Conservation (phyloP, 345 rosid species). For the Camelina laxa region DNA sequence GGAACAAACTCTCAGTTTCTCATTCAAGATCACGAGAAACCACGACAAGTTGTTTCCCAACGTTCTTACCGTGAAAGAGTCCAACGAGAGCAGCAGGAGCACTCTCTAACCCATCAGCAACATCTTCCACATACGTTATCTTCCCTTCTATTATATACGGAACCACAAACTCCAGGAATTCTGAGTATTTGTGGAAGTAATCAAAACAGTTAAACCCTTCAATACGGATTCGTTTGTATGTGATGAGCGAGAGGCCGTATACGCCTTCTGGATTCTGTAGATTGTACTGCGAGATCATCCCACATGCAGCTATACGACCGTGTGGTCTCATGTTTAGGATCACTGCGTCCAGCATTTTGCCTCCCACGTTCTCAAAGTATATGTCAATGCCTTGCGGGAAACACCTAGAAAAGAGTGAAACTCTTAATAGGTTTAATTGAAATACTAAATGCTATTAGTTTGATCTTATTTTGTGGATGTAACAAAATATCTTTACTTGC, state of each 20-base stretch:
- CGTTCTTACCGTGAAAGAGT: slow-evolving; percentile 57
- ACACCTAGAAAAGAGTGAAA: slow-evolving; percentile 8
- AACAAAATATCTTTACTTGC: slow-evolving; percentile 35
- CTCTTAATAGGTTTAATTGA: background rate
- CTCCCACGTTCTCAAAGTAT: slow-evolving; percentile 56
- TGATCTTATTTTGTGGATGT: background rate
- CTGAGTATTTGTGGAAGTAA: slow-evolving; percentile 47
- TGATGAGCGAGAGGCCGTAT: slow-evolving; percentile 33
- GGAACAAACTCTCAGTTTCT: background rate
- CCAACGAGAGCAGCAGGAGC: slow-evolving; percentile 61
- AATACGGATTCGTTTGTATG: slow-evolving; percentile 43
- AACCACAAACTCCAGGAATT: slow-evolving; percentile 50
- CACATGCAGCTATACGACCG: slow-evolving; percentile 57
- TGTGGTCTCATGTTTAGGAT: slow-evolving; percentile 55
- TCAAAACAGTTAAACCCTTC: slow-evolving; percentile 50
- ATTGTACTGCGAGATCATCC: slow-evolving; percentile 66
- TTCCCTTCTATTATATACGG: slow-evolving; percentile 53
- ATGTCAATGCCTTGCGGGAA: slow-evolving; percentile 54
- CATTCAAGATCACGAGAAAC: slow-evolving; percentile 33
- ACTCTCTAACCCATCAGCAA: slow-evolving; percentile 56
- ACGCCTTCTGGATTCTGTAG: slow-evolving; percentile 47
- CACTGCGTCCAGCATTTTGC: slow-evolving; percentile 59
- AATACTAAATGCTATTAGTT: background rate
- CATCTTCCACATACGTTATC: slow-evolving; percentile 61
- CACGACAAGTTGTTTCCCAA: slow-evolving; percentile 60